Base-by-base conservation (phyloP, 805 yeast species). In the Starmera dryadoides region DNA sequence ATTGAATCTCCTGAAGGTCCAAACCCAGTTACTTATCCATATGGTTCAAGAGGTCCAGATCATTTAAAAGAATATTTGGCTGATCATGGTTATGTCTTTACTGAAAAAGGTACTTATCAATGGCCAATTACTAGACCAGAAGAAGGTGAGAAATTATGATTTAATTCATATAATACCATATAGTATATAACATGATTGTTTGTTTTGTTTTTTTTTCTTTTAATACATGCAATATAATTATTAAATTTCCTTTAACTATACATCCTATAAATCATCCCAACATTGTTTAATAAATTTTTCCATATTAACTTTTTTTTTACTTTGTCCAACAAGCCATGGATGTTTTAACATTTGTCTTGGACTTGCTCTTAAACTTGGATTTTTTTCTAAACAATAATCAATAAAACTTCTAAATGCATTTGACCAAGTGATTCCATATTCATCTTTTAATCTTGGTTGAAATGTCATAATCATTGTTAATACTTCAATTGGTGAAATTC, bases 271-370 rank as follows among this genome's bases (percentile, higher is more conserved):
- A 30, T 41, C 35, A 19, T 49, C 55, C 58, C 59, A 54, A 29
- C 59, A 54, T 46, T 78, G 77, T 42, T 66, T 64, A 16, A 93
- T 86, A 59, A 93, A 85, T 59, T 78, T 81, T 46, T 77, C 94
- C 98, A 93, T 91, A 48, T 79, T 75, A 14, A 91, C 94, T 37
- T 64, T 69, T 55, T 80, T 78, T 46, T 64, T 71, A 63, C 75
- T 75, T 63, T 86, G 95, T 2, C 88, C 86, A 15, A 75, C 62
- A 40, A 87, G 69, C 98, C 98, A 93, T 3, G 97, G 97, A 65
- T 93, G 98, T 38, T 68, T 72, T 35, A 93, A 69, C 91, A 93
- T 85, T 57, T 93, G 96, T 50, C 93, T 71, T 8, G 98, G 98
- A 36, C 89, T 78, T 10, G 98, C 96, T 41, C 98, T 68, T 45